Percentiles rank a stretch among this genome's conserved stretches.
phyloP scores from a whole-genome alignment of 1,284 basidiomycete species.

The Ganoderma sinense region DNA sequence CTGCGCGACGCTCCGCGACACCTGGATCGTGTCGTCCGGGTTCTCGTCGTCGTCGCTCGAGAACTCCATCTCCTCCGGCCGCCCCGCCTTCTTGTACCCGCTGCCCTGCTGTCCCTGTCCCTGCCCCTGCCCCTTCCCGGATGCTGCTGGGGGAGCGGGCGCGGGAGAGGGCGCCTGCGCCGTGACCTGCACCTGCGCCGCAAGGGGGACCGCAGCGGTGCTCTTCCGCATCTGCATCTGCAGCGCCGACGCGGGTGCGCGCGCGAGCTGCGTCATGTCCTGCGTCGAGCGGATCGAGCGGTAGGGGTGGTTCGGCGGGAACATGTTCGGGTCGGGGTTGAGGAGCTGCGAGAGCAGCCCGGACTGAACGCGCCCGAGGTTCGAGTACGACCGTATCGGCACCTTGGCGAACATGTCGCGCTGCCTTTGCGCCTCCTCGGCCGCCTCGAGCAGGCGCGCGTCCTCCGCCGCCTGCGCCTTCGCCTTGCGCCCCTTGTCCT shows the following conservation, averaged over 20 bases:
- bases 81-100: conserved; percentile 66
- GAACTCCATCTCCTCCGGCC: conserved; percentile 75
- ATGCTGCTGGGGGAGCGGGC: conserved; percentile 21
- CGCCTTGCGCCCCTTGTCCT: conserved; percentile 29
- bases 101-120: conserved; percentile 51
- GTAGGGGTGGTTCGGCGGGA: conserved; percentile 68
- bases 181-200: conserved; percentile 64
- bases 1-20: conserved; percentile 70
- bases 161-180: conserved; percentile 39
- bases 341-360: conserved; percentile 73
- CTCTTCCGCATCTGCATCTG: conserved; percentile 69
- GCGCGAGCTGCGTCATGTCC: conserved; percentile 49
- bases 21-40: conserved; percentile 53
- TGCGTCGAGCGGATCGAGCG: conserved; percentile 56
- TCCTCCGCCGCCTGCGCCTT: conserved; percentile 42
- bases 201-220: conserved; percentile 67
- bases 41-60: conserved; percentile 64
- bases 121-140: conserved; percentile 37
- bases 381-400: conserved; percentile 70
- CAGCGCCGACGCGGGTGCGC: conserved; percentile 40
- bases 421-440: conserved; percentile 72
- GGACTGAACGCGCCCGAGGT: conserved; percentile 59
- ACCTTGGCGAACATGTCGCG: conserved; percentile 82
- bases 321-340: conserved; percentile 69
- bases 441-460: conserved; percentile 50